Percentiles rank a stretch among this genome's conserved stretches.
phyloP scores from a whole-genome alignment of 305 asterid genomes.

The Fraxinus angustifolia region DNA sequence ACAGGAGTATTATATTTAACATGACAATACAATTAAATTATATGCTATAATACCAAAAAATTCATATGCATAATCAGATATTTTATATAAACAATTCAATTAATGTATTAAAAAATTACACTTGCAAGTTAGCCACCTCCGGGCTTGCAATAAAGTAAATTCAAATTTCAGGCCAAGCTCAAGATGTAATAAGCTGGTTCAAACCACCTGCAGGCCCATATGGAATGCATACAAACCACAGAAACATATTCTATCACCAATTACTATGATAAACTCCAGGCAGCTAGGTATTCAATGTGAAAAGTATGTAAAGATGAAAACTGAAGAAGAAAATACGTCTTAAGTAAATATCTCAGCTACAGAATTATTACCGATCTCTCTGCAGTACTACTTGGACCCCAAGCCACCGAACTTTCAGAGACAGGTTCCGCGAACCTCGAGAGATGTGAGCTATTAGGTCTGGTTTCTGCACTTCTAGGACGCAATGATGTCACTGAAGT shows the following conservation, averaged over 20 bases:
- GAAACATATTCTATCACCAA: neutral
- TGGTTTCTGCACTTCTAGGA: conserved; percentile 89
- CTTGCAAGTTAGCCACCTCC: neutral
- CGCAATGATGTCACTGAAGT: conserved; percentile 61
- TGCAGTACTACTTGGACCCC: conserved; percentile 54
- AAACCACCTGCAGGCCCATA: neutral
- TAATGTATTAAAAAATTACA: neutral
- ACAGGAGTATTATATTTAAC: neutral
- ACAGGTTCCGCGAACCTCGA: conserved; percentile 89
- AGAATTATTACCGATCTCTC: conserved; percentile 68
- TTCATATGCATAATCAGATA: neutral
- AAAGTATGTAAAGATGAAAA: neutral
- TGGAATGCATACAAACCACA: neutral
- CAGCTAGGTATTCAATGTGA: neutral
- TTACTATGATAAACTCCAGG: neutral
- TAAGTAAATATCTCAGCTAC: neutral
- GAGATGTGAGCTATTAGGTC: conserved; percentile 87
- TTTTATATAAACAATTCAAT: neutral
- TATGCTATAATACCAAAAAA: neutral
- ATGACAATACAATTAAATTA: neutral
- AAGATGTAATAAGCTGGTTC: neutral
- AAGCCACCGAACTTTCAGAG: conserved; percentile 50
- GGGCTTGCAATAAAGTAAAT: neutral
- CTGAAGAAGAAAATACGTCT: conserved; percentile 1
- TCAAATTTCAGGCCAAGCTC: neutral